Percentiles rank a stretch among this genome's conserved stretches.
These are phyloP conservation scores for Starmerella asiatica DNA, from an alignment of 805 yeast genomes.

Conservation along the genomic window DNA sequence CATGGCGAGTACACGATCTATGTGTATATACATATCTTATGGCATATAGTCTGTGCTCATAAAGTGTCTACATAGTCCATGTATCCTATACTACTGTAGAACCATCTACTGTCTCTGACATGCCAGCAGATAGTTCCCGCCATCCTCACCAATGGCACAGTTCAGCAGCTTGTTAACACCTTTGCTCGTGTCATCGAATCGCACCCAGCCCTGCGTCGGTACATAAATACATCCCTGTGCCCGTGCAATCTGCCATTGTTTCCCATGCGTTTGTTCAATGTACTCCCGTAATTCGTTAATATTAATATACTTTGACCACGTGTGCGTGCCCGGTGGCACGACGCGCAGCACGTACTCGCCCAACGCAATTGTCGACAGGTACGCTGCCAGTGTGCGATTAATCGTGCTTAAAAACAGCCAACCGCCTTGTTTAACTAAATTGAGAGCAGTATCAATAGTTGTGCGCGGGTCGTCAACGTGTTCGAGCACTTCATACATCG, in stretches of 20 bases:
- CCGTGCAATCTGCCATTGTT: conserved; percentile 44
- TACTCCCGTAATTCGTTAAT: conserved; percentile 56
- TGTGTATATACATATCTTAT: too few relatives aligned
- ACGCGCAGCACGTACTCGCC: conserved; percentile 69
- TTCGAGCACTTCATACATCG: conserved; percentile 89
- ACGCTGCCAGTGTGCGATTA: conserved; percentile 72
- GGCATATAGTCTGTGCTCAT: too few relatives aligned
- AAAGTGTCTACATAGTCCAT: too few relatives aligned
- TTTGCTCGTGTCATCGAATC: conserved; percentile 31
- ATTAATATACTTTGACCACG: conserved; percentile 72
- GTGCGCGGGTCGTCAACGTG: conserved; percentile 79
- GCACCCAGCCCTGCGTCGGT: conserved; percentile 77
- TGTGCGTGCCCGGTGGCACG: conserved; percentile 90
- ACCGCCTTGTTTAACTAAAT: conserved; percentile 65
- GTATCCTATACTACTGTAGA: too few relatives aligned
- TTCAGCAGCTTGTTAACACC: conserved; percentile 11
- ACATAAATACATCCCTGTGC: conserved; percentile 70
- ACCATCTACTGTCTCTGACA: conserved; percentile 16
- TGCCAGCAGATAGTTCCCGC: conserved; percentile 85
- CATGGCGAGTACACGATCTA: too few relatives aligned
- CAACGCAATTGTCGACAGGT: conserved; percentile 84
- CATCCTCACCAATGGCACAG: conserved; percentile 29
- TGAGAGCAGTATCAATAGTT: conserved; percentile 54
- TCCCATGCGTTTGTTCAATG: conserved; percentile 31
- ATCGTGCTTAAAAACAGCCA: conserved; percentile 80